Evolutionary conservation across 192 early-diverging fungal genomes (phyloP).

Genomic region (Chytriomyces confervae): DNA sequence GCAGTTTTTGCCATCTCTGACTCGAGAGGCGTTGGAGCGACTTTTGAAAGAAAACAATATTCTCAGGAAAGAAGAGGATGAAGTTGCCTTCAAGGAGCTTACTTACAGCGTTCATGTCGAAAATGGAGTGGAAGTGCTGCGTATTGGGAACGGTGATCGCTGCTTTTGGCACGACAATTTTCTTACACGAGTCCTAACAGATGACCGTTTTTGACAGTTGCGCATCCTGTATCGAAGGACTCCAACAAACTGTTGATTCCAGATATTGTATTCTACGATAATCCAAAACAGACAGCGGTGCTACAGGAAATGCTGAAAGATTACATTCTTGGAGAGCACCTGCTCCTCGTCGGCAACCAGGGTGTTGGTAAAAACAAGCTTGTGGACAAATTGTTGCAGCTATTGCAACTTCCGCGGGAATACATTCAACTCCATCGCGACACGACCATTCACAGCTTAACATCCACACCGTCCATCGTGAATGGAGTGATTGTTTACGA

Average conservation of each 20-base stretch:
- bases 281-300: conserved; percentile 72
- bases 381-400: conserved; percentile 71
- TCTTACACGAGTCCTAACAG: background rate
- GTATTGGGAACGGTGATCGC: conserved; percentile 23
- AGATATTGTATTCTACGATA: conserved; percentile 69
- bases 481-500: conserved; percentile 73
- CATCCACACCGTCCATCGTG: conserved; percentile 69
- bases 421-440: conserved; percentile 81
- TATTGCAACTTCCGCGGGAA: conserved; percentile 72
- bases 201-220: background rate
- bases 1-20: conserved; percentile 74
- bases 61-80: background rate
- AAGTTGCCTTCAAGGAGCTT: background rate
- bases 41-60: conserved; percentile 38
- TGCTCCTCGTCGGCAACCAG: conserved; percentile 84
- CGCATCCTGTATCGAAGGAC: conserved; percentile 15
- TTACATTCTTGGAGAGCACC: conserved; percentile 77
- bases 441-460: conserved; percentile 76
- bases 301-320: conserved; percentile 81
- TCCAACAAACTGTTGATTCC: conserved; percentile 38
- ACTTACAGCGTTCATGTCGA: background rate
- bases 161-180: background rate
- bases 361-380: conserved; percentile 63
- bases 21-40: conserved; percentile 67
- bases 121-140: conserved; percentile 3